These are phyloP conservation scores for Cutaneotrichosporon mucoides DNA, from an alignment of 1,284 basidiomycete genomes.

Conservation along the genomic window DNA sequence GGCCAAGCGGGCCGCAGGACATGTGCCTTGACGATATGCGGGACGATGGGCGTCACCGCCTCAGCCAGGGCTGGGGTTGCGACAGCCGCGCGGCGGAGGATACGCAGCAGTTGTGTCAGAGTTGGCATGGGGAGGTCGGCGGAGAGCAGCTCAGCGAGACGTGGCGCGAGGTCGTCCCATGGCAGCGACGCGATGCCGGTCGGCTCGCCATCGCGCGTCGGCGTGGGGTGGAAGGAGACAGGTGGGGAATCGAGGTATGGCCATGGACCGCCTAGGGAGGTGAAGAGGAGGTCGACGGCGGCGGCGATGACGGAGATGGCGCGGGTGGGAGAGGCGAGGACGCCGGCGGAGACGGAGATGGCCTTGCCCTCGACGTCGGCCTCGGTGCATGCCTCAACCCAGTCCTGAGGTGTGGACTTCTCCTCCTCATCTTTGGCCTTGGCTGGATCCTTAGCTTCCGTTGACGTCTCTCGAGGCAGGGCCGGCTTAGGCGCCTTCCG, in stretches of 20 bases:
- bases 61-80: constrained; percentile 58
- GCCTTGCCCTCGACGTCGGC: constrained; percentile 12
- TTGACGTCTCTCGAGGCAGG: no score
- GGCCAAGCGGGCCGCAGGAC: constrained; percentile 40
- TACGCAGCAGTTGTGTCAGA: constrained; percentile 56
- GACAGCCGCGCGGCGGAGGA: constrained; percentile 61
- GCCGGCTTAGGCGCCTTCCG: no score
- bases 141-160: constrained; percentile 28
- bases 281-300: constrained; percentile 35
- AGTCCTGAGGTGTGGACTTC: background rate
- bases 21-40: constrained; percentile 51
- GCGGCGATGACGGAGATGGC: constrained; percentile 30
- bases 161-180: constrained; percentile 35
- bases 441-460: no score
- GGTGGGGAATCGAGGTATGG: constrained; percentile 13
- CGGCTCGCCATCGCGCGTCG: constrained; percentile 9
- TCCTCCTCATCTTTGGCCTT: no score
- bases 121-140: constrained; percentile 28
- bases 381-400: constrained; percentile 12
- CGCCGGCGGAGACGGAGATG: constrained; percentile 6
- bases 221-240: constrained; percentile 10
- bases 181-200: constrained; percentile 28
- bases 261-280: constrained; percentile 29
- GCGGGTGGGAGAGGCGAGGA: constrained; percentile 9
- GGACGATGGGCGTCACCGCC: constrained; percentile 56